phyloP scores from a whole-genome alignment of 1,139 yeast genomes.

The Magnusiomyces ingens region DNA sequence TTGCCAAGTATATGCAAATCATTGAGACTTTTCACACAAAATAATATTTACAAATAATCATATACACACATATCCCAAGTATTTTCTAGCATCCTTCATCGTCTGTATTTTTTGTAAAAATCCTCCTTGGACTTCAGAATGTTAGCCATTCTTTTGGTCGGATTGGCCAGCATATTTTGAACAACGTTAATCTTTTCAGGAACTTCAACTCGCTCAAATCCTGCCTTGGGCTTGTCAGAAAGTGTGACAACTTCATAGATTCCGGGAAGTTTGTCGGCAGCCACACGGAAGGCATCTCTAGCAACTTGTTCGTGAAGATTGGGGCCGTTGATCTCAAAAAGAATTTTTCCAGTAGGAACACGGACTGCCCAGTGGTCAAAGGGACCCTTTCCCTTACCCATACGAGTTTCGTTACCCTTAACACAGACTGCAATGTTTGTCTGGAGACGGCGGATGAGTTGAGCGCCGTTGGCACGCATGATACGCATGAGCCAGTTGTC shows the following conservation, averaged over 20 bases:
- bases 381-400: slow-evolving; percentile 99
- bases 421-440: slow-evolving; percentile 88
- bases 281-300: slow-evolving; percentile 84
- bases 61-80: background rate
- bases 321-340: slow-evolving; percentile 77
- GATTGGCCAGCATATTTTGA: slow-evolving; percentile 49
- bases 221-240: slow-evolving; percentile 63
- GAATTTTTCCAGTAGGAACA: slow-evolving; percentile 89
- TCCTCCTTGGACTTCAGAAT: slow-evolving; percentile 32
- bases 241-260: slow-evolving; percentile 75
- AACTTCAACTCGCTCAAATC: slow-evolving; percentile 44
- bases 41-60: background rate
- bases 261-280: slow-evolving; percentile 90
- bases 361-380: slow-evolving; percentile 97
- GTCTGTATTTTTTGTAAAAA: slow-evolving; percentile 28
- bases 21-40: slow-evolving; percentile 34
- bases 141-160: slow-evolving; percentile 48
- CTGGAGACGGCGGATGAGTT: slow-evolving; percentile 70
- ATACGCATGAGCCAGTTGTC: slow-evolving; percentile 78
- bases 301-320: slow-evolving; percentile 84
- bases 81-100: slow-evolving; percentile 19
- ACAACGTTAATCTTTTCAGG: slow-evolving; percentile 48
- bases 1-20: slow-evolving; percentile 77
- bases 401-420: slow-evolving; percentile 98
- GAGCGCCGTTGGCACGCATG: slow-evolving; percentile 64